A percentile compares a stretch with the other conserved stretches of the same genome.
phyloP scores from a whole-genome alignment of 106 monocot genomes.

The Phalaenopsis equestris region DNA sequence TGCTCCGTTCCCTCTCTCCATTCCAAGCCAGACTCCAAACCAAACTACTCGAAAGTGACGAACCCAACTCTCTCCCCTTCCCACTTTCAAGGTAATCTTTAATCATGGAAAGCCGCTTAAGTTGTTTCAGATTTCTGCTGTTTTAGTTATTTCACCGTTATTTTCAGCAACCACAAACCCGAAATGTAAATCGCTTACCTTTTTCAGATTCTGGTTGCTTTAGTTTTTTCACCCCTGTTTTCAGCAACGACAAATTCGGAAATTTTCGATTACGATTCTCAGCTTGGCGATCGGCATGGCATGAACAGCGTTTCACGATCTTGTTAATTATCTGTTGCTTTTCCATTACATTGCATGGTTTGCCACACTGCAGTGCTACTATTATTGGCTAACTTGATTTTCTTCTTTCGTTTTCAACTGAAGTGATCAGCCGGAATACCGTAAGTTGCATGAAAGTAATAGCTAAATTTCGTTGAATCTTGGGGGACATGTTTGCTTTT shows the following conservation, averaged over 20 bases:
- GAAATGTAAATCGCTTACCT: not conserved
- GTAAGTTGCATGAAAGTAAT: not conserved
- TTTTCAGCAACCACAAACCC: not conserved
- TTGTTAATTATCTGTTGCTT: not conserved
- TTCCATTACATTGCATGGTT: not conserved
- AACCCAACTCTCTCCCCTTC: slow-evolving; percentile 80
- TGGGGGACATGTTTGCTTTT: not conserved
- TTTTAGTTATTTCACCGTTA: not conserved
- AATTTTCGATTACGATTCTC: not conserved
- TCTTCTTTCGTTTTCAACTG: not conserved
- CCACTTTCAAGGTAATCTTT: slow-evolving; percentile 55
- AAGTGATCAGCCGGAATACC: not conserved
- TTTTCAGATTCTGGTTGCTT: not conserved
- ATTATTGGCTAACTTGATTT: not conserved
- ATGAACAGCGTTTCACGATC: not conserved
- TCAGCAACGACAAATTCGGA: not conserved
- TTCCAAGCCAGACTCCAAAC: slow-evolving; percentile 13
- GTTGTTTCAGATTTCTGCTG: not conserved
- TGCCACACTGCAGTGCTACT: not conserved
- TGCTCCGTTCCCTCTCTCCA: slow-evolving; percentile 21
- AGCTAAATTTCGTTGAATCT: not conserved
- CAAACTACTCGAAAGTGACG: slow-evolving; percentile 76
- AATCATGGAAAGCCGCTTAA: not conserved
- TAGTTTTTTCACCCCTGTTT: not conserved
- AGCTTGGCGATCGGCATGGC: not conserved